Base-by-base conservation (phyloP, 345 rosid genomes). In the Anastatica hierochuntica region DNA sequence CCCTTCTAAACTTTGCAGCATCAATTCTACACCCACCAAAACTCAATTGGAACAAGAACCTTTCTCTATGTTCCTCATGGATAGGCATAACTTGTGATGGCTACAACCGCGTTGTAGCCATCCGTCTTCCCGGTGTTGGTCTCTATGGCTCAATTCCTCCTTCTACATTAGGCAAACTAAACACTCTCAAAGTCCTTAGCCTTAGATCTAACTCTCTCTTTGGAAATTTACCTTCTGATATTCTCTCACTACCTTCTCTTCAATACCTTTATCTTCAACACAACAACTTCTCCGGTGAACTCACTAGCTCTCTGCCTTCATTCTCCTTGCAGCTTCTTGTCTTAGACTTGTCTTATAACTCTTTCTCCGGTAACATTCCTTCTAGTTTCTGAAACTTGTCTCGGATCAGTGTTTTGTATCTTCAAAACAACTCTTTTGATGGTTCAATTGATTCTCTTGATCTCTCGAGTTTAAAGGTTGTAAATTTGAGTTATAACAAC, bases 121-220 rank as follows among this genome's bases (percentile, higher is more conserved):
- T 88, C 33, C 83, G 58, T 50, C 85, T 88, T 34, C 96, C 96
- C 0, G 96, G 82, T 0, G 61, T 79, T 33, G 96, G 94, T 6
- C 78, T 88, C 44, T 69, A 60, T 1, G 96, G 96, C 17, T 45
- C 77, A 21, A 44, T 88, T 19, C 84, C 96, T 0, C 40, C 66
- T 11, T 61, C 74, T 27, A 82, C 79, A 31, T 47, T 88, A 7
- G 77, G 73, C 8, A 75, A 70, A 50, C 88, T 88, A 10, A 65
- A 72, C 19, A 79, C 79, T 42, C 79, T 84, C 6, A 45, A 52
- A 62, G 60, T 79, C 55, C 78, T 88, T 30, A 84, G 96, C 62
- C 80, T 88, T 51, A 65, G 94, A 44, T 84, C 96, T 10, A 88
- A 88, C 59, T 49, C 66, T 62, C 76, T 88, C 47, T 62, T 34